Percentiles rank a stretch among this genome's conserved stretches.
phyloP scores from a whole-genome alignment of 306 rosid species.

The Trichosanthes cucumerina region DNA sequence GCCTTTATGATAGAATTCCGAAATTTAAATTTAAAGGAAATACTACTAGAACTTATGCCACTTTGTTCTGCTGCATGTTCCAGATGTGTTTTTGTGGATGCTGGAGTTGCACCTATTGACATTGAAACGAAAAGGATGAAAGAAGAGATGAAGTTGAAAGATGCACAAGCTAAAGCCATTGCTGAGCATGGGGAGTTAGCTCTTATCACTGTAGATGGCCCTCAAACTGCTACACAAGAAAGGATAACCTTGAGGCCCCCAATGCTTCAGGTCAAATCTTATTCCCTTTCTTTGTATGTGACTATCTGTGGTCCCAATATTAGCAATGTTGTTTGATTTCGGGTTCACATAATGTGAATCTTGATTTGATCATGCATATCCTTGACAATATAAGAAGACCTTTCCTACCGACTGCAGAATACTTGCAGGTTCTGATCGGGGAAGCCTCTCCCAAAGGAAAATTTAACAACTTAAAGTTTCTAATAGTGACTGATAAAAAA shows the following conservation, averaged over 20 bases:
- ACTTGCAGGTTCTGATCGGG: neutral
- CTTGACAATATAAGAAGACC: neutral
- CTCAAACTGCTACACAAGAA: slow-evolving; percentile 57
- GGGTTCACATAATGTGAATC: neutral
- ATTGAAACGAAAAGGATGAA: slow-evolving; percentile 81
- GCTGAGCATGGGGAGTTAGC: slow-evolving; percentile 91
- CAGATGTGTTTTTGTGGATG: slow-evolving; percentile 94
- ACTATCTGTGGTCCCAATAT: neutral
- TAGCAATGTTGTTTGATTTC: neutral
- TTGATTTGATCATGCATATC: neutral
- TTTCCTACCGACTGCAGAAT: neutral
- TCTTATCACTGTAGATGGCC: slow-evolving; percentile 72
- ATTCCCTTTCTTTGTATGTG: neutral
- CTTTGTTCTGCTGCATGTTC: slow-evolving; percentile 15
- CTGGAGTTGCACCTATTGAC: slow-evolving; percentile 83
- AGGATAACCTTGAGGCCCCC: slow-evolving; percentile 82
- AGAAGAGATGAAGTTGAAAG: slow-evolving; percentile 75
- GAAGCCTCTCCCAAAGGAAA: neutral
- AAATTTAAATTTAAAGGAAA: neutral
- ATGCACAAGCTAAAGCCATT: slow-evolving; percentile 59
- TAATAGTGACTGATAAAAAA: neutral
- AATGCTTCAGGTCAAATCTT: slow-evolving; percentile 76
- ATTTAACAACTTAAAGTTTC: neutral
- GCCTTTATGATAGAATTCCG: neutral
- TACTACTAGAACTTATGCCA: neutral